A percentile compares a stretch with the other conserved stretches of the same genome.
Evolutionary conservation across 1,284 basidiomycete genomes (phyloP).

Genomic region (Sanghuangporus baumii): DNA sequence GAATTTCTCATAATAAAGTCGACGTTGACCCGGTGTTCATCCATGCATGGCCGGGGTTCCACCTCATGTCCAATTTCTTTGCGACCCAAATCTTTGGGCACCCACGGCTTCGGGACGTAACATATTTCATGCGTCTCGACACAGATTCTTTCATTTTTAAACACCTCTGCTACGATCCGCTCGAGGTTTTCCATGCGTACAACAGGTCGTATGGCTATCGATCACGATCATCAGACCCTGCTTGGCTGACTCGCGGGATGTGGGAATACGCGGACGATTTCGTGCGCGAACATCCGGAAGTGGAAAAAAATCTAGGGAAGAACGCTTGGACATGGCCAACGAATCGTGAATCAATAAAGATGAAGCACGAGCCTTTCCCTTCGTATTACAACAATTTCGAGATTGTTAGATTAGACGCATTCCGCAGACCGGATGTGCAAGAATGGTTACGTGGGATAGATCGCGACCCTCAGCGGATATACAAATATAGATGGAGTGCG

Average conservation of each 20-base stretch:
- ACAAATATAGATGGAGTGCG: slow-evolving; percentile 16
- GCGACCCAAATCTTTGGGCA: slow-evolving; percentile 12
- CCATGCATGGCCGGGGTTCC: slow-evolving; percentile 7
- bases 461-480: slow-evolving; percentile 10
- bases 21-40: slow-evolving; percentile 4
- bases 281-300: background rate
- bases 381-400: slow-evolving; percentile 8
- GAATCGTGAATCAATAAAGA: background rate
- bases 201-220: background rate
- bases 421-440: slow-evolving; percentile 8
- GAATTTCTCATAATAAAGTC: slow-evolving; percentile 1
- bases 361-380: background rate
- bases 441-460: slow-evolving; percentile 7
- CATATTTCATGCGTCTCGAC: slow-evolving; percentile 17
- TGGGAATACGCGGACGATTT: slow-evolving; percentile 2
- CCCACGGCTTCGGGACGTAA: slow-evolving; percentile 9
- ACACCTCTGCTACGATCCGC: slow-evolving; percentile 16
- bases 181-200: slow-evolving; percentile 8
- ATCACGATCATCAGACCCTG: background rate
- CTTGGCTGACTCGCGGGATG: slow-evolving; percentile 2
- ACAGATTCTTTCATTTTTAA: slow-evolving; percentile 12
- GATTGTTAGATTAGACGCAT: slow-evolving; percentile 1
- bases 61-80: slow-evolving; percentile 16
- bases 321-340: background rate
- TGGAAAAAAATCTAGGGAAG: background rate